Evolutionary conservation across 192 early-diverging fungal species (phyloP).

Genomic region (Spizellomyces sp.): DNA sequence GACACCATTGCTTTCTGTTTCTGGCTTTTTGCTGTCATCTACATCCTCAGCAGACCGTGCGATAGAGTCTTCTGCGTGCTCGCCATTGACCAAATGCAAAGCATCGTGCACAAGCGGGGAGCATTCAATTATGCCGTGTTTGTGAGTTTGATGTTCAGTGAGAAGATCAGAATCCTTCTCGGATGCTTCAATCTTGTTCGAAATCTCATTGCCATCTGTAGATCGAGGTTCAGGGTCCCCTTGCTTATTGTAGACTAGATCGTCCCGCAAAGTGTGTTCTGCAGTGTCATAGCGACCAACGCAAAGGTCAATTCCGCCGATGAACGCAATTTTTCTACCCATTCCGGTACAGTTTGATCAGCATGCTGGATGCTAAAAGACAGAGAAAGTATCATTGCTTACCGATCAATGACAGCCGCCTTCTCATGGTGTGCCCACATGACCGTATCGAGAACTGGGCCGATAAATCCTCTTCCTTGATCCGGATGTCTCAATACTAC

Average conservation of each 20-base stretch:
- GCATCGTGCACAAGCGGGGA: not conserved
- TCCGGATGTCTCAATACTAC: conserved; percentile 83
- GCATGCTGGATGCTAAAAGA: not conserved
- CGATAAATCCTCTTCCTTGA: conserved; percentile 47
- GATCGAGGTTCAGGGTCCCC: not conserved
- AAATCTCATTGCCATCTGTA: not conserved
- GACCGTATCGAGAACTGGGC: conserved; percentile 63
- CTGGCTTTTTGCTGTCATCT: not conserved
- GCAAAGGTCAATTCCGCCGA: conserved; percentile 86
- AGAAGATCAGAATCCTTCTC: not conserved
- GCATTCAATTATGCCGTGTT: not conserved
- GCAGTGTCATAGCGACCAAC: conserved; percentile 86
- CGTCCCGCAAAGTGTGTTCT: conserved; percentile 75
- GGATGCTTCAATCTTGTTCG: not conserved
- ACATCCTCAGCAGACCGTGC: not conserved
- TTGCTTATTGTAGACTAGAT: conserved; percentile 47
- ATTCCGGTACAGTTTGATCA: not conserved
- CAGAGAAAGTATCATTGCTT: not conserved
- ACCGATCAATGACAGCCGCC: conserved; percentile 75
- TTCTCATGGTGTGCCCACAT: conserved; percentile 79
- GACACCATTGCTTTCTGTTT: not conserved
- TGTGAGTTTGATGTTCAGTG: not conserved
- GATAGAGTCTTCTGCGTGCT: not conserved
- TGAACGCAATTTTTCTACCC: conserved; percentile 66
- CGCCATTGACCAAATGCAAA: not conserved